These are phyloP conservation scores for Fonsecaea pugnacius DNA, from an alignment of 2,329 filamentous ascomycete genomes.

Conservation along the genomic window DNA sequence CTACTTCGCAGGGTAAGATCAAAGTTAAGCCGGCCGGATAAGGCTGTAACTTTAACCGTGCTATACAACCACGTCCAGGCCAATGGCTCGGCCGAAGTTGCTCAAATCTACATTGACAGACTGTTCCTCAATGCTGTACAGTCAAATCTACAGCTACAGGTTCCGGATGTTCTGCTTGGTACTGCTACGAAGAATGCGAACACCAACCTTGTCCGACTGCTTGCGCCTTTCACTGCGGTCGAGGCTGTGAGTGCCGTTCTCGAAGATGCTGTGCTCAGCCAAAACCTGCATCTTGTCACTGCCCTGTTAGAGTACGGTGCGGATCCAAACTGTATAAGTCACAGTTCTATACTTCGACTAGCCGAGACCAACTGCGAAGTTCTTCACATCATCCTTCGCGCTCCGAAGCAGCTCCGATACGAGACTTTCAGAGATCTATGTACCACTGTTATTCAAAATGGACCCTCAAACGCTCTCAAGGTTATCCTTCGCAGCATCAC, in stretches of 20 bases:
- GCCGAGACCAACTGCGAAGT: slow-evolving; percentile 3
- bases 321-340: slow-evolving; percentile 7
- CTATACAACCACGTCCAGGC: slow-evolving; percentile 20
- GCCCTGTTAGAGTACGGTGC: slow-evolving; percentile 17
- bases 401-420: slow-evolving; percentile 10
- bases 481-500: slow-evolving; percentile 10
- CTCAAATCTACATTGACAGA: slow-evolving; percentile 23
- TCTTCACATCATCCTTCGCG: slow-evolving; percentile 18
- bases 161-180: slow-evolving; percentile 8
- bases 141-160: neutral
- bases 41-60: slow-evolving; percentile 13
- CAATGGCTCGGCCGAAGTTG: slow-evolving; percentile 19
- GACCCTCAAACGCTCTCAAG: slow-evolving; percentile 3
- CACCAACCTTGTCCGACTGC: slow-evolving; percentile 15
- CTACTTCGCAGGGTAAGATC: slow-evolving; percentile 22
- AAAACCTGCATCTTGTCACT: slow-evolving; percentile 1
- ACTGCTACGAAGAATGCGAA: slow-evolving; percentile 14
- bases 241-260: slow-evolving; percentile 13
- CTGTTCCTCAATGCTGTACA: slow-evolving; percentile 11
- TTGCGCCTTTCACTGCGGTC: slow-evolving; percentile 13
- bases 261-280: slow-evolving; percentile 5
- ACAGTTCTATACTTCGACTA: slow-evolving; percentile 1
- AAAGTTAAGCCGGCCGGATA: slow-evolving; percentile 16
- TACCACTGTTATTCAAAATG: slow-evolving; percentile 1
- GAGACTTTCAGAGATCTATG: slow-evolving; percentile 17